Evolutionary conservation across 495 filamentous ascomycete species (phyloP).

Genomic region (Astrocystis sublimbata): DNA sequence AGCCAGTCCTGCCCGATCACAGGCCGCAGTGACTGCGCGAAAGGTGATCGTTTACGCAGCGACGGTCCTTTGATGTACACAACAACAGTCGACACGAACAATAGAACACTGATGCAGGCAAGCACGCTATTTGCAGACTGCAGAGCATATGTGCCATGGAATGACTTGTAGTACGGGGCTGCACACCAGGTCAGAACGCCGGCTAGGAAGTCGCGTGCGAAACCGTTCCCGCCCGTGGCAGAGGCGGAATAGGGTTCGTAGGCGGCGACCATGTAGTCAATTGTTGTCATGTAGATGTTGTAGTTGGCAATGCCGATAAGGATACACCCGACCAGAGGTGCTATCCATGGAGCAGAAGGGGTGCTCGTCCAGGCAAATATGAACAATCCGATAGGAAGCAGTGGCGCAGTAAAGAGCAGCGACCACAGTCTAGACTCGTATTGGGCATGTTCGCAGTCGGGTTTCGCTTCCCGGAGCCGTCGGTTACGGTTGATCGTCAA

Average conservation of each 20-base stretch:
- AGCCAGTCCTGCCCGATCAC: too few relatives aligned
- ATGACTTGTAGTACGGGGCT: conserved; percentile 67
- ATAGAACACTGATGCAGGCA: conserved; percentile 62
- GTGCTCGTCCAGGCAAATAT: conserved; percentile 69
- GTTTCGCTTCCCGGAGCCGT: conserved; percentile 48
- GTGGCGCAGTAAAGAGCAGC: conserved; percentile 65
- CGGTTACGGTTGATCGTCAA: conserved; percentile 62
- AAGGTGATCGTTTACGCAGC: conserved; percentile 69
- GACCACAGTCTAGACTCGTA: conserved; percentile 61
- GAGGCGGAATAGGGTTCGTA: conserved; percentile 79
- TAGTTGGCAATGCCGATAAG: conserved; percentile 70
- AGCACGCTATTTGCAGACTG: conserved; percentile 73
- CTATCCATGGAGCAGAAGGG: conserved; percentile 62
- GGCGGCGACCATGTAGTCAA: conserved; percentile 80
- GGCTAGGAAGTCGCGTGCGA: conserved; percentile 77
- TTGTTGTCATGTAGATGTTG: conserved; percentile 74
- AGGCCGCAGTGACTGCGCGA: conserved; percentile 76
- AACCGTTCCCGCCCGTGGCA: conserved; percentile 72
- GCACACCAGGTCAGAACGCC: conserved; percentile 74
- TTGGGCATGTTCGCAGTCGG: conserved; percentile 59
- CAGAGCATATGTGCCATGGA: conserved; percentile 52
- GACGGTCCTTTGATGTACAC: conserved; percentile 75
- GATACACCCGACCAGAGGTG: conserved; percentile 57
- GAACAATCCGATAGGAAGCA: conserved; percentile 66
- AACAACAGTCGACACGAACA: conserved; percentile 71